Conservation (phyloP, 345 rosid genomes). For the sweet orange (Citrus sinensis) region DVS_A1.0 CM039164.1:22116501-22117000, state of each 20-base stretch:
- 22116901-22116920: background rate
- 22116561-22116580: conserved; percentile 36
- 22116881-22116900: background rate
- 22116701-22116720: background rate
- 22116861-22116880: background rate
- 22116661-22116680: background rate
- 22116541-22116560: conserved; percentile 52
- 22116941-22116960: too few relatives aligned
- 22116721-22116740: too few relatives aligned
- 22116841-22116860: conserved; percentile 27
- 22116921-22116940: background rate
- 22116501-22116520: conserved; percentile 62
- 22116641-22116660: background rate
- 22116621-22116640: conserved; percentile 75
- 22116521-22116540: conserved; percentile 58
- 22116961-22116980: too few relatives aligned
- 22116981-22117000: too few relatives aligned
- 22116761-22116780: conserved; percentile 72
- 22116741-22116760: conserved; percentile 23
- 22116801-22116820: conserved; percentile 85
- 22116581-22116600: conserved; percentile 41
- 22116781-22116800: conserved; percentile 67
- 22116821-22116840: conserved; percentile 70
- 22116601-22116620: conserved; percentile 70
- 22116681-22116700: background rate